Conservation (phyloP, 768 basidiomycete genomes). For the Kwoniella sp. region DNA sequence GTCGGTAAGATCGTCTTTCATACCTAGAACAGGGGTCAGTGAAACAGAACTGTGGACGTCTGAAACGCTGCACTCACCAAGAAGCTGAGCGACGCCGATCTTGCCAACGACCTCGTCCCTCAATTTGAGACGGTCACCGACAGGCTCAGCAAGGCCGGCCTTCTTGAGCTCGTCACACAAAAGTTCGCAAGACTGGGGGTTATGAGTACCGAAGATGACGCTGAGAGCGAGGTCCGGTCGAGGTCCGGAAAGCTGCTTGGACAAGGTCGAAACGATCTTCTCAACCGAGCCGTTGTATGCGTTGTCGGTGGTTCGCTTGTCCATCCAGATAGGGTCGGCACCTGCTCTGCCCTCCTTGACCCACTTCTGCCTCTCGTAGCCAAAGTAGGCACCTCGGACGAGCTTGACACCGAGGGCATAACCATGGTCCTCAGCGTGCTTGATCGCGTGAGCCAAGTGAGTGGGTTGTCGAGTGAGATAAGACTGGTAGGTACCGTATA, state of each 20-base stretch:
- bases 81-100: conserved; percentile 73
- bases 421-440: conserved; percentile 61
- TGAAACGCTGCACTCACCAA: conserved; percentile 56
- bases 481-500: conserved; percentile 72
- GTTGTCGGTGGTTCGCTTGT: conserved; percentile 58
- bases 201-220: conserved; percentile 83
- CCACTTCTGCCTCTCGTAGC: conserved; percentile 58
- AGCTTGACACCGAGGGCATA: conserved; percentile 86
- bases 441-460: conserved; percentile 64
- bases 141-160: conserved; percentile 56
- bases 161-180: conserved; percentile 62
- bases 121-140: conserved; percentile 52
- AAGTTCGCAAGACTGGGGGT: conserved; percentile 63
- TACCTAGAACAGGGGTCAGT: conserved; percentile 56
- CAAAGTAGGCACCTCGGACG: conserved; percentile 87
- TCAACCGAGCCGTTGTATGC: conserved; percentile 65
- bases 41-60: no score
- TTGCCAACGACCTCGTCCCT: conserved; percentile 60
- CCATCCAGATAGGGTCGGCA: conserved; percentile 46
- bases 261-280: conserved; percentile 59
- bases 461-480: conserved; percentile 71
- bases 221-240: conserved; percentile 54
- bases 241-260: conserved; percentile 49
- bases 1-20: conserved; percentile 77
- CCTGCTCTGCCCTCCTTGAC: conserved; percentile 39